A percentile compares a stretch with the other conserved stretches of the same genome.
These are phyloP conservation scores for Spergularia marina DNA, from an alignment of 148 eudicot species.

Conservation along the genomic window DNA sequence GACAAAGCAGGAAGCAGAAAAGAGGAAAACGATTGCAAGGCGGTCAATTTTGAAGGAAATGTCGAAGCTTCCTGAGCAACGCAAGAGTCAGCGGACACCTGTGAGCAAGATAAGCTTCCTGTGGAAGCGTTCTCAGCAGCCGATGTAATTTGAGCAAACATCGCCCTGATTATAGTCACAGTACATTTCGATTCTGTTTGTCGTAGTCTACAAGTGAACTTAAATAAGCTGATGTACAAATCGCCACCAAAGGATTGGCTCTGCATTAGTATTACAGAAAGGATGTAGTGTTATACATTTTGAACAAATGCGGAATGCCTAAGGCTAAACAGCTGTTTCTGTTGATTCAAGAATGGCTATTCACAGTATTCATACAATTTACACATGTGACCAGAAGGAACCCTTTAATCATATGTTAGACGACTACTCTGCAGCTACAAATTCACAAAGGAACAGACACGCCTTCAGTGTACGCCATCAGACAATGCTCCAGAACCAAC, in stretches of 20 bases:
- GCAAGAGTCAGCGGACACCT: not conserved
- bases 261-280: not conserved
- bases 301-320: not conserved
- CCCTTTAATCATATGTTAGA: not conserved
- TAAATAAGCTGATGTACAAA: not conserved
- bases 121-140: not conserved
- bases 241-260: not conserved
- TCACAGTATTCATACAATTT: constrained; percentile 16
- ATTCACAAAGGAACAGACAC: not conserved
- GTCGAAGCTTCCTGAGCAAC: constrained; percentile 15
- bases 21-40: constrained; percentile 24
- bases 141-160: not conserved
- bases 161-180: not conserved
- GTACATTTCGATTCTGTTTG: not conserved
- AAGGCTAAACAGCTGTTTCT: not conserved
- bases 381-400: not conserved
- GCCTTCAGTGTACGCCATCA: constrained; percentile 33
- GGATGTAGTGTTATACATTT: not conserved
- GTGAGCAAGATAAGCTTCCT: not conserved
- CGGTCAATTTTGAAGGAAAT: constrained; percentile 26
- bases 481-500: constrained; percentile 66
- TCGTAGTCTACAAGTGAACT: not conserved
- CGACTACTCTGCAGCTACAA: constrained; percentile 5
- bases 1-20: constrained; percentile 26
- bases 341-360: constrained; percentile 4